Evolutionary conservation across 2,329 filamentous ascomycete genomes (phyloP).

Genomic region (Calonectria pseudoturangicola): DNA sequence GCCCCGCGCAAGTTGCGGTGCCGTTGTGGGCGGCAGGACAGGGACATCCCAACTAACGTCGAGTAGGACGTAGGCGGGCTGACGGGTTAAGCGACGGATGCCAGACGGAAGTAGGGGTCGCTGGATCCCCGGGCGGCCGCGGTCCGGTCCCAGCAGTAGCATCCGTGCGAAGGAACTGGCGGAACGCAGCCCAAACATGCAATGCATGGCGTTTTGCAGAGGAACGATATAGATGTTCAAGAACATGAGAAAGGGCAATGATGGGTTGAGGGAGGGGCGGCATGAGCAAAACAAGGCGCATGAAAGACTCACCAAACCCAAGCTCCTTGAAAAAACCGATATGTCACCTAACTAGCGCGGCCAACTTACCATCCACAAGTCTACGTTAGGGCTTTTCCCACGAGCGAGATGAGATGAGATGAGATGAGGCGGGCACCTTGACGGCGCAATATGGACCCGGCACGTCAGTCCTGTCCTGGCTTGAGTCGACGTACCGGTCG

Average conservation of each 20-base stretch:
- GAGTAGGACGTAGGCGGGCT: conserved; percentile 26
- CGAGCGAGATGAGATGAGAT: conserved; percentile 23
- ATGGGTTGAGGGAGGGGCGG: background rate
- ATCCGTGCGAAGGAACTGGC: conserved; percentile 31
- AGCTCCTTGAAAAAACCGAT: conserved; percentile 9
- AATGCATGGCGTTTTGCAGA: background rate
- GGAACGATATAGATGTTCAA: background rate
- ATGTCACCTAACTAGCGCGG: conserved; percentile 9
- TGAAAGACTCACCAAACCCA: background rate
- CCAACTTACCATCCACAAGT: background rate
- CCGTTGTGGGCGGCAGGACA: conserved; percentile 32
- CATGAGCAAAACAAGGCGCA: background rate
- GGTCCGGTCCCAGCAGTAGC: conserved; percentile 25
- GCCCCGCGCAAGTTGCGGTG: conserved; percentile 33
- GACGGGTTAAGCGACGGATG: conserved; percentile 26
- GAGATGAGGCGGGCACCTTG: conserved; percentile 46
- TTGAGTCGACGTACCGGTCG: conserved; percentile 8
- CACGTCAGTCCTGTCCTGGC: conserved; percentile 23
- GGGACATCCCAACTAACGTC: conserved; percentile 30
- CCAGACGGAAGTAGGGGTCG: conserved; percentile 28
- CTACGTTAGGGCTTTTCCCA: background rate
- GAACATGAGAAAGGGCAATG: background rate
- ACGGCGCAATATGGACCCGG: conserved; percentile 39
- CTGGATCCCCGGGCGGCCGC: conserved; percentile 28
- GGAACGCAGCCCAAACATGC: background rate